A percentile compares a stretch with the other conserved stretches of the same genome.
phyloP scores from a whole-genome alignment of 208 protist genomes.

The Angomonas ambiguus region DNA sequence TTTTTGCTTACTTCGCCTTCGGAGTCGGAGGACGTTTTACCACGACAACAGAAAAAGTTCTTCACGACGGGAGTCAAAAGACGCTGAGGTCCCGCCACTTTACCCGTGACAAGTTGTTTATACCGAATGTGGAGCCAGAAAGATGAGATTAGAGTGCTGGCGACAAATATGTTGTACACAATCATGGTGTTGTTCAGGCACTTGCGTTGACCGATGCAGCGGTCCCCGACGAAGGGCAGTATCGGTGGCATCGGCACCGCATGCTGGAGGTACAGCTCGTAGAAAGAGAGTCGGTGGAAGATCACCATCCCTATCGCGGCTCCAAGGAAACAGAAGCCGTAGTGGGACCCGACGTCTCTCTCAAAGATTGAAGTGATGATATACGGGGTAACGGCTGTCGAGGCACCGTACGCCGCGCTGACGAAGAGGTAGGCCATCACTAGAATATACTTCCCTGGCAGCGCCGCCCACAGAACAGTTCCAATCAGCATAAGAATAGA shows the following conservation, averaged over 20 bases:
- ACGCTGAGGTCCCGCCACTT: not conserved
- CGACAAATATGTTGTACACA: slow-evolving; percentile 23
- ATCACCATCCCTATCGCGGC: slow-evolving; percentile 35
- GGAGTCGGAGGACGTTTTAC: no score
- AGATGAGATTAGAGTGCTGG: not conserved
- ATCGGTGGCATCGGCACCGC: slow-evolving; percentile 20
- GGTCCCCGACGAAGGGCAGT: slow-evolving; percentile 11
- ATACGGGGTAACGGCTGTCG: slow-evolving; percentile 50
- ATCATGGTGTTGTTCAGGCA: slow-evolving; percentile 45
- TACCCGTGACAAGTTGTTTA: not conserved
- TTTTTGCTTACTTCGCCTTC: no score
- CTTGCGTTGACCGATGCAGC: slow-evolving; percentile 27
- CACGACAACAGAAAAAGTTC: not conserved
- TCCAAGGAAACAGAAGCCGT: slow-evolving; percentile 48
- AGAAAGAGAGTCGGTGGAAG: slow-evolving; percentile 33
- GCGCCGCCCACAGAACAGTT: slow-evolving; percentile 38
- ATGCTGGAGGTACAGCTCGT: slow-evolving; percentile 30
- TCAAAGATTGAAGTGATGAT: slow-evolving; percentile 48
- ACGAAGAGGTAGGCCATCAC: slow-evolving; percentile 32
- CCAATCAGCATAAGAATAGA: slow-evolving; percentile 27
- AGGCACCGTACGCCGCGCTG: slow-evolving; percentile 38
- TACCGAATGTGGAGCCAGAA: slow-evolving; percentile 3
- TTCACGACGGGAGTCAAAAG: not conserved
- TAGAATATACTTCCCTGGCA: slow-evolving; percentile 31
- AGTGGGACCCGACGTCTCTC: slow-evolving; percentile 51